Evolutionary conservation across 352 stramenopile genomes (phyloP).

Genomic region (Detonula confervacea): DNA sequence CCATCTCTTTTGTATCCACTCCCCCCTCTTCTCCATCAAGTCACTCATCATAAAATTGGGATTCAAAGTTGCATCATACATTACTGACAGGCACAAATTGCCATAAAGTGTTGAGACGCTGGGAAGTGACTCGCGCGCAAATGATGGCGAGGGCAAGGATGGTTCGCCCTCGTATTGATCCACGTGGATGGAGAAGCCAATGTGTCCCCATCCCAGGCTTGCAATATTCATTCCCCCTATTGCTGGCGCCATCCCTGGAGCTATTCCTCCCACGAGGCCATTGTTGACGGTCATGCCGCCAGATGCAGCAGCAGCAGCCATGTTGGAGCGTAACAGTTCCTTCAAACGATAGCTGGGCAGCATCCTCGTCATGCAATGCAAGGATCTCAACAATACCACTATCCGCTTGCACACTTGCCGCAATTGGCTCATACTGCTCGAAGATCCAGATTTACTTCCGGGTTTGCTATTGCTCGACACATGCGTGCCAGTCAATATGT

Average conservation of each 20-base stretch:
- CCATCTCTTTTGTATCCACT: slow-evolving; percentile 9
- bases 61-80: slow-evolving; percentile 55
- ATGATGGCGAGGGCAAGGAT: slow-evolving; percentile 38
- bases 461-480: slow-evolving; percentile 2
- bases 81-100: slow-evolving; percentile 34
- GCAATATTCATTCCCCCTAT: neutral
- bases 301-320: neutral
- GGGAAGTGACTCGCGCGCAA: slow-evolving; percentile 34
- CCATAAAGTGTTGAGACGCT: slow-evolving; percentile 39
- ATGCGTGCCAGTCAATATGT: neutral
- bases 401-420: slow-evolving; percentile 72
- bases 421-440: slow-evolving; percentile 33
- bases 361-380: slow-evolving; percentile 72
- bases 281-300: neutral
- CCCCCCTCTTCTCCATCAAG: slow-evolving; percentile 14
- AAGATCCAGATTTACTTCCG: slow-evolving; percentile 27
- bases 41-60: slow-evolving; percentile 33
- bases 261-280: neutral
- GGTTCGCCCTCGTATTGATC: neutral
- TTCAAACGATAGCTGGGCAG: slow-evolving; percentile 64
- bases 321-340: slow-evolving; percentile 16
- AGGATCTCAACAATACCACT: slow-evolving; percentile 75
- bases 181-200: slow-evolving; percentile 43
- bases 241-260: neutral
- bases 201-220: slow-evolving; percentile 16